Evolutionary conservation across 495 filamentous ascomycete genomes (phyloP).

Genomic region (Chaetomium cochliodes): DNA sequence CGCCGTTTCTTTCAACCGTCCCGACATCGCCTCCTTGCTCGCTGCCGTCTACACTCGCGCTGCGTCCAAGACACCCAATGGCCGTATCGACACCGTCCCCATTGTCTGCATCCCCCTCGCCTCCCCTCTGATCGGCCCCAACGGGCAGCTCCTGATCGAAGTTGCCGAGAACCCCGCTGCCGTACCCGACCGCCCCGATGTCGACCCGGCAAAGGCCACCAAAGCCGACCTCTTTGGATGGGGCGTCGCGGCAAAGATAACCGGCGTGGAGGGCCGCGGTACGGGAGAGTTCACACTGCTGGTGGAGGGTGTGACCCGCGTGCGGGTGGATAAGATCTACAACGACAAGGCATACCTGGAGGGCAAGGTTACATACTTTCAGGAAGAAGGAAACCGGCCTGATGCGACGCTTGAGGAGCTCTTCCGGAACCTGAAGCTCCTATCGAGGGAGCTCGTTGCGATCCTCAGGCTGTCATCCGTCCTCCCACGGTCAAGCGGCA

Average conservation of each 20-base stretch:
- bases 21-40: constrained; percentile 80
- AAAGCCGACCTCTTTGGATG: constrained; percentile 73
- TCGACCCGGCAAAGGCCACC: constrained; percentile 50
- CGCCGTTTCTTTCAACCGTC: constrained; percentile 66
- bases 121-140: constrained; percentile 63
- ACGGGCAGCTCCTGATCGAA: constrained; percentile 69
- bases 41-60: constrained; percentile 69
- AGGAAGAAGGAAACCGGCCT: constrained; percentile 58
- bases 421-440: constrained; percentile 75
- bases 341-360: constrained; percentile 85
- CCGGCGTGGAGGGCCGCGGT: constrained; percentile 75
- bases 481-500: constrained; percentile 57
- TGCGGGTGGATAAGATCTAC: constrained; percentile 69
- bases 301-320: constrained; percentile 79
- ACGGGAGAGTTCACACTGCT: constrained; percentile 77
- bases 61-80: constrained; percentile 60
- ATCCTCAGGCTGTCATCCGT: constrained; percentile 76
- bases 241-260: constrained; percentile 78
- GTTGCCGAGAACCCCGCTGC: constrained; percentile 45
- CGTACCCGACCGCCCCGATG: constrained; percentile 37
- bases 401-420: constrained; percentile 61
- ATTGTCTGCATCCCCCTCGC: constrained; percentile 80
- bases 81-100: constrained; percentile 60
- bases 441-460: constrained; percentile 78
- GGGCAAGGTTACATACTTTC: constrained; percentile 60